Conservation (phyloP, 148 eudicot genomes). For the Euryodendron excelsum region DNA sequence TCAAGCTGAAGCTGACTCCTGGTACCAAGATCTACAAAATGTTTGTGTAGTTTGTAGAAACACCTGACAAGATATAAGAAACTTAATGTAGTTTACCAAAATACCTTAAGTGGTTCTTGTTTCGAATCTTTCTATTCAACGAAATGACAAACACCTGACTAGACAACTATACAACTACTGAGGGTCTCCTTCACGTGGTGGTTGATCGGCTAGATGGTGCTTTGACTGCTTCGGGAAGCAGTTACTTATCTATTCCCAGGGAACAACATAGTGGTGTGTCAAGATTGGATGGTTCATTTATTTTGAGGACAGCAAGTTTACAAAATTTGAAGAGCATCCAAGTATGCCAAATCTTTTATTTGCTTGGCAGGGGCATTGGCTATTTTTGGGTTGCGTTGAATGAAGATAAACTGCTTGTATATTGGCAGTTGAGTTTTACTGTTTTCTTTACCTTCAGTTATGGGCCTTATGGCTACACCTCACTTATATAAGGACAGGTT, state of each 20-base stretch:
- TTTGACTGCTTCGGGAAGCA: too few species aligned
- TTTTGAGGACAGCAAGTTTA: background rate
- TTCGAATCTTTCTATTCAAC: background rate
- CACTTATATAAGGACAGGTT: background rate
- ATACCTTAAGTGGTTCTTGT: background rate
- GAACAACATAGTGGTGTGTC: background rate
- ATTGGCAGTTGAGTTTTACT: background rate
- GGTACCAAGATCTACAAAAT: background rate
- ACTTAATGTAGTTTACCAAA: background rate
- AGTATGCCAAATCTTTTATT: background rate
- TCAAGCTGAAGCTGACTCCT: background rate
- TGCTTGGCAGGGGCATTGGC: background rate
- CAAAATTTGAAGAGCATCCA: background rate
- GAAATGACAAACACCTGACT: background rate
- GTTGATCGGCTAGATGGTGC: background rate
- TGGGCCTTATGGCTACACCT: background rate
- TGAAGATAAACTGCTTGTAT: background rate
- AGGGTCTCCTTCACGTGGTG: background rate
- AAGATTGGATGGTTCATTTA: background rate
- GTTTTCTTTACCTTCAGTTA: background rate
- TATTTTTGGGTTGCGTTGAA: background rate
- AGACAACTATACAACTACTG: background rate
- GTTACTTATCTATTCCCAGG: background rate
- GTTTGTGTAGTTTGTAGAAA: background rate
- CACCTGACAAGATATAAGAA: background rate